phyloP scores from a whole-genome alignment of 768 basidiomycete genomes.

The Boletus subparvulus region DNA sequence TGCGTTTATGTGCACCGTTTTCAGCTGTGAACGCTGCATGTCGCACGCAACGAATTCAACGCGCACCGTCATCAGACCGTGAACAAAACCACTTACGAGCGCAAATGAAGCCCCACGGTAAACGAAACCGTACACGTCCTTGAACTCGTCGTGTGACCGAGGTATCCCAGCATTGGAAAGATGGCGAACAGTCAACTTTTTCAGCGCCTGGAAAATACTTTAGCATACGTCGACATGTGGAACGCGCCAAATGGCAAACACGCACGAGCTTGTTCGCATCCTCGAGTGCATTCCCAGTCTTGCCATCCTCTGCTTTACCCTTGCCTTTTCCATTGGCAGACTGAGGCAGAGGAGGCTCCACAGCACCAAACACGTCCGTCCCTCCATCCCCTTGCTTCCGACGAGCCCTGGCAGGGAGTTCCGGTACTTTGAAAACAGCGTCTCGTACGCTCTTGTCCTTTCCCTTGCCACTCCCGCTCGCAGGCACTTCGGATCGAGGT shows the following conservation, averaged over 20 bases:
- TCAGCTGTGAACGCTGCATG: conserved; percentile 32
- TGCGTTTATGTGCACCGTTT: conserved; percentile 21
- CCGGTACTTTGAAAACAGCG: conserved; percentile 47
- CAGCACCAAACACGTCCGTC: conserved; percentile 33
- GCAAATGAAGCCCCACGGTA: conserved; percentile 43
- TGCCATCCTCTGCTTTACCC: conserved; percentile 29
- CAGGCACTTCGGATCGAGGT: conserved; percentile 26
- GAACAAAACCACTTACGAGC: conserved; percentile 31
- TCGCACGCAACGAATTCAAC: background rate
- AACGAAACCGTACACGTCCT: conserved; percentile 39
- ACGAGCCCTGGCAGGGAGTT: conserved; percentile 36
- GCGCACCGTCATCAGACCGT: background rate
- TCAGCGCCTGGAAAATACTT: conserved; percentile 35
- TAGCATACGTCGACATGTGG: background rate
- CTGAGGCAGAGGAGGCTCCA: conserved; percentile 15
- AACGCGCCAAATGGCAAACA: background rate
- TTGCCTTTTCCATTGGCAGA: conserved; percentile 37
- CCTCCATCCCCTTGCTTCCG: conserved; percentile 19
- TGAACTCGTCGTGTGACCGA: conserved; percentile 41
- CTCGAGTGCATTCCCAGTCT: conserved; percentile 41
- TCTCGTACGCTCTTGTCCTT: conserved; percentile 1
- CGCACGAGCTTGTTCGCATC: conserved; percentile 62
- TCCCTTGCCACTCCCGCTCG: conserved; percentile 6
- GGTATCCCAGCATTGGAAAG: conserved; percentile 33
- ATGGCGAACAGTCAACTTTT: conserved; percentile 37